phyloP scores from a whole-genome alignment of 805 yeast genomes.

The Yarrowia deformans region DNA sequence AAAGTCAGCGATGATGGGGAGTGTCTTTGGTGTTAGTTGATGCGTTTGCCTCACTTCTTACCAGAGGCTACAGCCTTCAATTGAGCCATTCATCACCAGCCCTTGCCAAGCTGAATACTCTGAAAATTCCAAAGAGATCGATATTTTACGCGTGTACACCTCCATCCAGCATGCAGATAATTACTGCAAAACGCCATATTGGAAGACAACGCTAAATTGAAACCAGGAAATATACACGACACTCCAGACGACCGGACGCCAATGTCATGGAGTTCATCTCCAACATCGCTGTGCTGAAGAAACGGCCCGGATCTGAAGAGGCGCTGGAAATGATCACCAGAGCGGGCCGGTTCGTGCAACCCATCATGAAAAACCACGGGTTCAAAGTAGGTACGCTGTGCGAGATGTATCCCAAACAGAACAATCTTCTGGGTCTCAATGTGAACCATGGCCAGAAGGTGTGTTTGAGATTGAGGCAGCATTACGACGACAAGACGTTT shows the following conservation, averaged over 20 bases:
- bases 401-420: slow-evolving; percentile 81
- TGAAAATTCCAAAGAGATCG: too few species aligned
- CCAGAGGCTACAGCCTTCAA: too few species aligned
- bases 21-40: too few species aligned
- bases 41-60: too few species aligned
- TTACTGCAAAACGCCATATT: not conserved
- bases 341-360: slow-evolving; percentile 73
- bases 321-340: slow-evolving; percentile 70
- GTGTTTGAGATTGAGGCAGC: slow-evolving; percentile 70
- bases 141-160: too few species aligned
- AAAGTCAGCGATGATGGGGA: too few species aligned
- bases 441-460: slow-evolving; percentile 80
- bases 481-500: slow-evolving; percentile 60
- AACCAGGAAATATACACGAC: slow-evolving; percentile 1
- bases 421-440: slow-evolving; percentile 76
- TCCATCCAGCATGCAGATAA: not conserved
- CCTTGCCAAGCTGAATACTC: too few species aligned
- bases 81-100: too few species aligned
- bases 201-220: not conserved
- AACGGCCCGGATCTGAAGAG: slow-evolving; percentile 56
- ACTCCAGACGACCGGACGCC: not conserved
- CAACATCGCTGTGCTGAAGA: slow-evolving; percentile 54
- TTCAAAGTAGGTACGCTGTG: slow-evolving; percentile 71
- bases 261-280: slow-evolving; percentile 41
- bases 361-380: slow-evolving; percentile 72